Base-by-base conservation (phyloP, 2,329 filamentous ascomycete species). In the Esteya vermicola region DNA sequence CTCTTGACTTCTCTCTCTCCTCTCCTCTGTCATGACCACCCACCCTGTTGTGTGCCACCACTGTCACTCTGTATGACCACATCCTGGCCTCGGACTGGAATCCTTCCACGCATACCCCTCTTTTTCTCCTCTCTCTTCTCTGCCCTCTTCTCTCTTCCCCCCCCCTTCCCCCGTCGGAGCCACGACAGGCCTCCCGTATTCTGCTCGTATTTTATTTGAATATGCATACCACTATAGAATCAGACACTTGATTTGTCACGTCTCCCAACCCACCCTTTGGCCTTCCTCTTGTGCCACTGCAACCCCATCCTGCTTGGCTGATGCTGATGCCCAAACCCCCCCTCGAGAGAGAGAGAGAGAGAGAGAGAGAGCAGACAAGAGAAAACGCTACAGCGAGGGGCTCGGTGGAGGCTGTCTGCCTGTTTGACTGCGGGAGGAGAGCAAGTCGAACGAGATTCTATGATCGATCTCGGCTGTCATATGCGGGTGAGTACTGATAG, bases 401-500 rank as follows among this genome's bases (percentile, higher is more conserved):
- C n/a, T n/a, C n/a, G n/a, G n/a, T n/a, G n/a, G n/a, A n/a, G n/a
- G n/a, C n/a, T n/a, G n/a, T n/a, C n/a, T n/a, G n/a, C n/a, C n/a
- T n/a, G n/a, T n/a, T n/a, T n/a, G n/a, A n/a, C n/a, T n/a, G 28
- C 19, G 20, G n/a, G n/a, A 30, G 22, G 20, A 19, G 18, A 22
- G 26, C 9, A 8, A 33, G 36, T 4, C 25, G 13, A 23, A 38
- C 28, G n/a, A 33, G 38, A 40, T 34, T 35, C 22, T 33, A 14
- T 32, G 26, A 40, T 41, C 39, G 33, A 41, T 41, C 33, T n/a
- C 39, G 21, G 16, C 16, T 20, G 14, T n/a, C 18, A 10, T 19
- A 36, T 41, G 39, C 33, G 33, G 39, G 39, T 28, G 39, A 41
- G 33, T 21, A 41, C 1, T 41, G 39, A 41, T 33, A 31, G 22